Percentiles rank a stretch among this genome's conserved stretches.
These are phyloP conservation scores for Pseudocercospora vitis DNA, from an alignment of 2,329 filamentous ascomycete genomes.

Conservation along the genomic window DNA sequence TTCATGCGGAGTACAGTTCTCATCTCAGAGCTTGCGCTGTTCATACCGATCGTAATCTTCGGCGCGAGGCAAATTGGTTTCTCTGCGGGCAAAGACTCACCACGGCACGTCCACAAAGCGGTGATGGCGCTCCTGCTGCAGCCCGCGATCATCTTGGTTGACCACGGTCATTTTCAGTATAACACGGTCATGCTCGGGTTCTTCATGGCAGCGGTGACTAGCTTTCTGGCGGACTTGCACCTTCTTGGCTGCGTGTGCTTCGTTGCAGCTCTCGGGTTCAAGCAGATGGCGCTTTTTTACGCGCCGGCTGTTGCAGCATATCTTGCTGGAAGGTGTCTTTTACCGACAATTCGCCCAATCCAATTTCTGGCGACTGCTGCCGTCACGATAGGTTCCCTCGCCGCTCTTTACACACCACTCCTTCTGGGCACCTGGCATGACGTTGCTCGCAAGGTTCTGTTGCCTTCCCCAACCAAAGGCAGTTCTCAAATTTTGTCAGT, in stretches of 20 bases:
- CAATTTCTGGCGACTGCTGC: slow-evolving; percentile 73
- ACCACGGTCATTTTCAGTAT: slow-evolving; percentile 95
- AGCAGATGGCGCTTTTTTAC: slow-evolving; percentile 99
- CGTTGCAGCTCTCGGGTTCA: slow-evolving; percentile 86
- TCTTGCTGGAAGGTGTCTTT: slow-evolving; percentile 78
- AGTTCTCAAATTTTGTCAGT: slow-evolving; percentile 62
- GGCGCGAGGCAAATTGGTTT: slow-evolving; percentile 65
- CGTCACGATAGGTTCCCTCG: slow-evolving; percentile 70
- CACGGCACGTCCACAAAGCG: slow-evolving; percentile 46
- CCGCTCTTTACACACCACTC: slow-evolving; percentile 71
- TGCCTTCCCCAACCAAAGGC: slow-evolving; percentile 47
- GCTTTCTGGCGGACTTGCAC: slow-evolving; percentile 76
- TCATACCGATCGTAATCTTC: slow-evolving; percentile 81
- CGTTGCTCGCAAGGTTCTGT: slow-evolving; percentile 60
- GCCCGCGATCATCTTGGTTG: slow-evolving; percentile 82
- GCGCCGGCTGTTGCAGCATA: slow-evolving; percentile 92
- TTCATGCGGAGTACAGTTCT: slow-evolving; percentile 94
- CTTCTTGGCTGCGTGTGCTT: slow-evolving; percentile 92
- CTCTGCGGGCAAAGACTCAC: slow-evolving; percentile 63
- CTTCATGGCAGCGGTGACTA: slow-evolving; percentile 79
- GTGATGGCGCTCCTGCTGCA: slow-evolving; percentile 88
- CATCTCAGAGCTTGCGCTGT: slow-evolving; percentile 84
- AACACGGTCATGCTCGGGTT: slow-evolving; percentile 98
- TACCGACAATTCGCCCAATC: slow-evolving; percentile 64
- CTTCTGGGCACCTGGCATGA: slow-evolving; percentile 70